Conservation (phyloP, 305 asterid species). For the Lippia alba region DNA sequence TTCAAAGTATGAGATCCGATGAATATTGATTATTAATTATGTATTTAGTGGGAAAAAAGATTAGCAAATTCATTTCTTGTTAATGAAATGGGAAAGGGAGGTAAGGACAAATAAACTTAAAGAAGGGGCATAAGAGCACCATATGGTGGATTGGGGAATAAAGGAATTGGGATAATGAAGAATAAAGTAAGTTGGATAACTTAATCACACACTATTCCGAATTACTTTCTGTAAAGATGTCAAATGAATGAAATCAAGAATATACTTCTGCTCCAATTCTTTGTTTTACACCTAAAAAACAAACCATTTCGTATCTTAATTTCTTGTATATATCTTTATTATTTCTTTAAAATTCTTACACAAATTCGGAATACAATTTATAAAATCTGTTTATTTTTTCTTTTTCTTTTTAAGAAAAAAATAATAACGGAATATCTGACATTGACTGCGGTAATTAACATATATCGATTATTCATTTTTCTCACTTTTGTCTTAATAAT, state of each 20-base stretch:
- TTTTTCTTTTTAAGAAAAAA: no score
- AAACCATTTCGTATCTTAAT: slow-evolving; percentile 39
- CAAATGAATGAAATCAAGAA: slow-evolving; percentile 35
- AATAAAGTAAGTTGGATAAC: slow-evolving; percentile 46
- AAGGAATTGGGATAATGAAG: slow-evolving; percentile 40
- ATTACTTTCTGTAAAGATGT: slow-evolving; percentile 41
- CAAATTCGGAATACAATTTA: no score
- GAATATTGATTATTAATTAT: no score
- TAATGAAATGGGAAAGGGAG: slow-evolving; percentile 11
- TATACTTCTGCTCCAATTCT: slow-evolving; percentile 39
- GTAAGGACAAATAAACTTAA: slow-evolving; percentile 33
- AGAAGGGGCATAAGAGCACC: slow-evolving; percentile 29
- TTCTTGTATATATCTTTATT: slow-evolving; percentile 28
- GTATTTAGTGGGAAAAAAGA: no score
- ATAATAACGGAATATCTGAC: no score
- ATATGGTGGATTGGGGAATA: slow-evolving; percentile 44
- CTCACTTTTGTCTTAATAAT: no score
- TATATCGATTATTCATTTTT: no score
- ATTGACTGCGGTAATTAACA: no score
- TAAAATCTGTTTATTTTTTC: no score
- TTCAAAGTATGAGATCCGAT: no score
- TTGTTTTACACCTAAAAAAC: slow-evolving; percentile 2
- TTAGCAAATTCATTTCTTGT: no score
- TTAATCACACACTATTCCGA: slow-evolving; percentile 26
- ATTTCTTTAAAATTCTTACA: background rate